Percentiles rank a stretch among this genome's conserved stretches.
Conservation (phyloP, 768 basidiomycete genomes). For the Auricularia auricula-judae region DNA sequence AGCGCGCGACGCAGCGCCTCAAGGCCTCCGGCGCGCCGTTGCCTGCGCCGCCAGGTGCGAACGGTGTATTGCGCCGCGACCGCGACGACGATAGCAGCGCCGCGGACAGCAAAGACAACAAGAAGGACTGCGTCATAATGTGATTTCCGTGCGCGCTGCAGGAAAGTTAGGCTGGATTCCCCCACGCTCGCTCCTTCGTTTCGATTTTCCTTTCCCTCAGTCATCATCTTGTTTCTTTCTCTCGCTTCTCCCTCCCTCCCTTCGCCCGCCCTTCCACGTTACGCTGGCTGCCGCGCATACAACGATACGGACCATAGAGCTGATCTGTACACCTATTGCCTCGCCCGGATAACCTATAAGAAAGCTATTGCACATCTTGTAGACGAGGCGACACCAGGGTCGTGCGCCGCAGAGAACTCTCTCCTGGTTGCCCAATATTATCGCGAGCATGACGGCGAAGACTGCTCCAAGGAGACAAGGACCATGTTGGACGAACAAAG, state of each 20-base stretch:
- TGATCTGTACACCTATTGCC: no score
- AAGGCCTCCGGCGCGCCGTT: constrained; percentile 46
- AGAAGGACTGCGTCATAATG: constrained; percentile 82
- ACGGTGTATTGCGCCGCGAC: constrained; percentile 50
- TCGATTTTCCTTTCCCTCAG: background rate
- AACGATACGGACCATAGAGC: no score
- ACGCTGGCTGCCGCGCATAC: background rate
- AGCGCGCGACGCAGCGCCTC: constrained; percentile 79
- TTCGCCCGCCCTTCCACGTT: background rate
- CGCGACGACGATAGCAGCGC: constrained; percentile 22
- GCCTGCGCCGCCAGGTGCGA: constrained; percentile 47
- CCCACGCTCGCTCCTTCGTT: background rate
- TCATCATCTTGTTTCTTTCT: background rate
- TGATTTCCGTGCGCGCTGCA: constrained; percentile 23
- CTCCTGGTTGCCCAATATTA: no score
- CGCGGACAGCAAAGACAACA: constrained; percentile 40
- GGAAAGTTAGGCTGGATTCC: background rate
- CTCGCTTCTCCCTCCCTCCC: background rate
- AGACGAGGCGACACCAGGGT: no score
- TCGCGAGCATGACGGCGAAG: no score
- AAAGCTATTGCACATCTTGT: no score
- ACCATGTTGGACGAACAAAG: no score
- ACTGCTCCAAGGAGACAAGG: no score
- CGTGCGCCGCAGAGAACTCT: no score
- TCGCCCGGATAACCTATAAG: no score